A percentile compares a stretch with the other conserved stretches of the same genome.
Conservation (phyloP, 805 yeast genomes). For the Citeromyces matritensis region DNA sequence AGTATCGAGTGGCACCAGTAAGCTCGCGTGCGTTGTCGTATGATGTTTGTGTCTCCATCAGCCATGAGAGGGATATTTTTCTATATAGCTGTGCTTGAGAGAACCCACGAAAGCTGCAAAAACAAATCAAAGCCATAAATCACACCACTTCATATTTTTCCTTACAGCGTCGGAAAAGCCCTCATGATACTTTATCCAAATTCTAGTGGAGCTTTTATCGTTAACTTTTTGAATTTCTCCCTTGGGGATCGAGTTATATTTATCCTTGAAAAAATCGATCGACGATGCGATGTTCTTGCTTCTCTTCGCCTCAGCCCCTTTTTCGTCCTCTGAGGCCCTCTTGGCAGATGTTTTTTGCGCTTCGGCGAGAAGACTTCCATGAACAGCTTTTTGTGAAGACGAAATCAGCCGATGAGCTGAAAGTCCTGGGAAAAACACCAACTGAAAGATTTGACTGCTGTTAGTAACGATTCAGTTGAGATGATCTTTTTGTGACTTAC, state of each 20-base stretch:
- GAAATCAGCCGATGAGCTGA: slow-evolving; percentile 4
- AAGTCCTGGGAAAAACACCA: background rate
- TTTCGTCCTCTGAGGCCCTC: slow-evolving; percentile 3
- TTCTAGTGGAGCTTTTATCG: slow-evolving; percentile 17
- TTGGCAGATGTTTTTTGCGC: slow-evolving; percentile 3
- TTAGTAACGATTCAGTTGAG: too few relatives aligned
- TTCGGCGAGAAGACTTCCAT: too few relatives aligned
- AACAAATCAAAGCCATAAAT: slow-evolving; percentile 28
- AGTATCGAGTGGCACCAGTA: too few relatives aligned
- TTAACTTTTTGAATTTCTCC: slow-evolving; percentile 6
- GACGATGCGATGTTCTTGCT: slow-evolving; percentile 1
- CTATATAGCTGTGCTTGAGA: too few relatives aligned
- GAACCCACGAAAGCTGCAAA: too few relatives aligned
- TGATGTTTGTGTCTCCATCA: too few relatives aligned
- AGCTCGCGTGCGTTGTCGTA: too few relatives aligned
- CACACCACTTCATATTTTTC: slow-evolving; percentile 67
- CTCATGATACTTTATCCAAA: slow-evolving; percentile 87
- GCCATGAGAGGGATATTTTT: too few relatives aligned
- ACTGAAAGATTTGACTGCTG: background rate
- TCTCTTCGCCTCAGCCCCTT: slow-evolving; percentile 2
- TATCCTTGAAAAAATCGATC: slow-evolving; percentile 25
- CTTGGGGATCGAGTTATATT: slow-evolving; percentile 16
- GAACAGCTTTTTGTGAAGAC: slow-evolving; percentile 6
- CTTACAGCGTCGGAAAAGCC: slow-evolving; percentile 89
- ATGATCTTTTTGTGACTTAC: too few relatives aligned